A percentile compares a stretch with the other conserved stretches of the same genome.
Evolutionary conservation across 306 rosid genomes (phyloP).

Genomic region (Biancaea sappan): DNA sequence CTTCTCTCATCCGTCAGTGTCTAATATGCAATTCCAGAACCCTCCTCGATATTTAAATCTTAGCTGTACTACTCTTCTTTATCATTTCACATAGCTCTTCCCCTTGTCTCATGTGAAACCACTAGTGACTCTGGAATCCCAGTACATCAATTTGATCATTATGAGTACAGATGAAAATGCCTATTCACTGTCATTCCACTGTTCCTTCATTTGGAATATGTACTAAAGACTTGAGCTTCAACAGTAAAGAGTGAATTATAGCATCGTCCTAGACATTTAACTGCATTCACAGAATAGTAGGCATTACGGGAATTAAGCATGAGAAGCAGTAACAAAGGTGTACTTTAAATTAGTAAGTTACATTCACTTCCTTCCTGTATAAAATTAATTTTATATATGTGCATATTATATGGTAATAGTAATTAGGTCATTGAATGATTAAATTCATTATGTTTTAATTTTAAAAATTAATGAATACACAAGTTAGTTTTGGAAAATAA

Average conservation of each 20-base stretch:
- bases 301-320: slow-evolving; percentile 21
- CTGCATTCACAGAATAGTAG: slow-evolving; percentile 10
- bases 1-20: not conserved
- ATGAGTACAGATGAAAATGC: slow-evolving; percentile 44
- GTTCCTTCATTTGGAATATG: slow-evolving; percentile 38
- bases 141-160: slow-evolving; percentile 27
- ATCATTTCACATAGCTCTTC: slow-evolving; percentile 3
- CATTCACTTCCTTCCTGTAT: no score
- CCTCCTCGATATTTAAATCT: slow-evolving; percentile 24
- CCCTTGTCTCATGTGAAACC: slow-evolving; percentile 49
- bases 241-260: not conserved
- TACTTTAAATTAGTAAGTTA: slow-evolving; percentile 4
- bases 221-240: slow-evolving; percentile 21
- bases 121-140: slow-evolving; percentile 42
- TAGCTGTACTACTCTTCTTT: slow-evolving; percentile 1
- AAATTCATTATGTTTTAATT: no score
- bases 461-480: no score
- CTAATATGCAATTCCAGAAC: slow-evolving; percentile 13
- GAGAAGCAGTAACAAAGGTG: not conserved
- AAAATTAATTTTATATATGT: no score
- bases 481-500: no score
- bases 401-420: no score
- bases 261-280: not conserved
- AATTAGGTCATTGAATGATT: no score
- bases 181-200: slow-evolving; percentile 33